These are phyloP conservation scores for Magnolia officinalis DNA, from an alignment of 164 flowering plant species.

Conservation along the genomic window DNA sequence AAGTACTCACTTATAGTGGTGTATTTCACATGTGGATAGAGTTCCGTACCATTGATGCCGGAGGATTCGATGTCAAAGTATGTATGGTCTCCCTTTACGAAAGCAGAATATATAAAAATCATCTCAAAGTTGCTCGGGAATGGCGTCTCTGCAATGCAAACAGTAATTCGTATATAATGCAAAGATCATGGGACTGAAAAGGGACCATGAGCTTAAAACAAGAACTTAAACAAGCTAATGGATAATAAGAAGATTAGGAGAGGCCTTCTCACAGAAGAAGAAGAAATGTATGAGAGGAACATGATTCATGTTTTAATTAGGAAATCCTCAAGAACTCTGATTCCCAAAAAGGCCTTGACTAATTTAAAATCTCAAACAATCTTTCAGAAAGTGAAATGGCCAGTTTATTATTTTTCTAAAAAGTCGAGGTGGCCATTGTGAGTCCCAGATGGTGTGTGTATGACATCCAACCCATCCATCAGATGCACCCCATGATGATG, in stretches of 20 bases:
- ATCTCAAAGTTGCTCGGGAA: constrained; percentile 62
- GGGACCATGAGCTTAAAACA: not conserved
- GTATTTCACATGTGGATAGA: constrained; percentile 66
- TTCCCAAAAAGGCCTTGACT: too few relatives aligned
- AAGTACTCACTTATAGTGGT: constrained; percentile 62
- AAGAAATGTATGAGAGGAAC: too few relatives aligned
- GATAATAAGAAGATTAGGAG: not conserved
- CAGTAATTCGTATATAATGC: not conserved
- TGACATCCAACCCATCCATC: too few relatives aligned
- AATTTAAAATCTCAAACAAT: too few relatives aligned
- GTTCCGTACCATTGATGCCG: constrained; percentile 58
- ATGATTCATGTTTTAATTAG: too few relatives aligned
- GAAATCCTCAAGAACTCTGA: too few relatives aligned
- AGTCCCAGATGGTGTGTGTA: too few relatives aligned
- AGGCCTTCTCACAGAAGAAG: not conserved
- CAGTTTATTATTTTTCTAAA: too few relatives aligned
- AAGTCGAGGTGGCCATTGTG: too few relatives aligned
- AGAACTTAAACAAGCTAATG: not conserved
- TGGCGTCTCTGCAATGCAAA: constrained; percentile 51
- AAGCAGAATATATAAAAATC: constrained; percentile 67
- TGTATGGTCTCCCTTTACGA: constrained; percentile 80
- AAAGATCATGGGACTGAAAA: not conserved
- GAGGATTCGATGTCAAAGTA: constrained; percentile 57
- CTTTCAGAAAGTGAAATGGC: too few relatives aligned
- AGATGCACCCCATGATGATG: too few relatives aligned